Conservation (phyloP, 169 alveolate genomes). For the Plasmodium coatneyi region DNA sequence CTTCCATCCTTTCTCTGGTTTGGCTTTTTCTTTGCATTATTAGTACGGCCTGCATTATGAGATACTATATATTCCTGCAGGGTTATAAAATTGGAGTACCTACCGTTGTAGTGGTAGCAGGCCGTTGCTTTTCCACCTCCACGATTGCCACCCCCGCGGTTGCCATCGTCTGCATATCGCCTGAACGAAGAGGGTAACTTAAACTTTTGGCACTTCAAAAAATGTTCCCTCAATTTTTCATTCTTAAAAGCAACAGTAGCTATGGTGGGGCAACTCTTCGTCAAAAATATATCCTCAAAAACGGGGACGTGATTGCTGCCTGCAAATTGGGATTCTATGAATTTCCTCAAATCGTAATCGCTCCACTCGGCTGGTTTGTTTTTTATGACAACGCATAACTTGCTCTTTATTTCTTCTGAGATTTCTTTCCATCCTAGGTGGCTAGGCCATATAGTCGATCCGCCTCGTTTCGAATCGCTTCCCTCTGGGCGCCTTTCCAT, state of each 20-base stretch:
- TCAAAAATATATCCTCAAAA: conserved; percentile 35
- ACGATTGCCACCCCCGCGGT: not conserved
- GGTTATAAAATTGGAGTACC: conserved; percentile 15
- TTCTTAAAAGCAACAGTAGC: conserved; percentile 46
- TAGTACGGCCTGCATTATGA: not conserved
- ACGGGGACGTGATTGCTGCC: not conserved
- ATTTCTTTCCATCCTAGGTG: conserved; percentile 44
- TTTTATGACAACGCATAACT: conserved; percentile 35
- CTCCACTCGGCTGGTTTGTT: conserved; percentile 52
- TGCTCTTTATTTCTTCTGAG: conserved; percentile 20
- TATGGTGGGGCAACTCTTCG: conserved; percentile 41
- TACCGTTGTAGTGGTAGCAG: not conserved
- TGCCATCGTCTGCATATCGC: not conserved
- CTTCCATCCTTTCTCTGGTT: not conserved
- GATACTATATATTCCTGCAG: conserved; percentile 21
- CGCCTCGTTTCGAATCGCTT: not conserved
- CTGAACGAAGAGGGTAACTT: conserved; percentile 6
- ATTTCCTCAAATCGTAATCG: conserved; percentile 25
- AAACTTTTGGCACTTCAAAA: conserved; percentile 11
- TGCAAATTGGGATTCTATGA: conserved; percentile 29
- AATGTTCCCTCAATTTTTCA: not conserved
- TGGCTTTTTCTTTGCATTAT: not conserved
- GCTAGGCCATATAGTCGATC: conserved; percentile 13
- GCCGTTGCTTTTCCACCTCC: too few species aligned
- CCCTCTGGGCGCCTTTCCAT: not conserved